Evolutionary conservation across 2,329 filamentous ascomycete genomes (phyloP).

Genomic region (Exserohilum rostratum): DNA sequence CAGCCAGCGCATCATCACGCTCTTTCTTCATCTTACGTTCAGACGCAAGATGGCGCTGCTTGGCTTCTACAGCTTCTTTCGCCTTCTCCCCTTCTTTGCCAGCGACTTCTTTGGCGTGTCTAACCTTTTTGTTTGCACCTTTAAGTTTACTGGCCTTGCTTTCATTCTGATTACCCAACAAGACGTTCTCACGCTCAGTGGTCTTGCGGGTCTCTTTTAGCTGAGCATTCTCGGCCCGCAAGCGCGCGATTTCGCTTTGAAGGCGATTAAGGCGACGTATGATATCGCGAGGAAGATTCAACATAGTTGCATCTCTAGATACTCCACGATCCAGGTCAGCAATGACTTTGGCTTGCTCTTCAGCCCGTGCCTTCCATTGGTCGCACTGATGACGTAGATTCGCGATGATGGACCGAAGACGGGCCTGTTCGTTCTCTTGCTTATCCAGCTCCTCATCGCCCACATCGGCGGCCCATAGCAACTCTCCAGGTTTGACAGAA

Average conservation of each 20-base stretch:
- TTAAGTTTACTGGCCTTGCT: conserved; percentile 21
- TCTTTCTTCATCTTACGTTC: conserved; percentile 25
- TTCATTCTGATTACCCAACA: conserved; percentile 12
- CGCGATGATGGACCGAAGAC: not conserved
- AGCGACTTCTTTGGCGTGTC: conserved; percentile 22
- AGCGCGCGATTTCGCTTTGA: conserved; percentile 15
- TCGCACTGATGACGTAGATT: conserved; percentile 10
- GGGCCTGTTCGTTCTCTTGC: not conserved
- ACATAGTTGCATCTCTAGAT: not conserved
- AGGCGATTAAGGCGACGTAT: conserved; percentile 17
- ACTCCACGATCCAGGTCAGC: conserved; percentile 7
- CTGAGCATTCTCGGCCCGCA: conserved; percentile 13
- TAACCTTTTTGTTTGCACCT: conserved; percentile 25
- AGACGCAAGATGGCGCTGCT: conserved; percentile 15
- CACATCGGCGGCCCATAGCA: not conserved
- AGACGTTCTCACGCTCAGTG: conserved; percentile 12
- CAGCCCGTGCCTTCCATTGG: conserved; percentile 4
- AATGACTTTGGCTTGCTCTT: conserved; percentile 3
- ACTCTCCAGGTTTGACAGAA: not conserved
- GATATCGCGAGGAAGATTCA: conserved; percentile 5
- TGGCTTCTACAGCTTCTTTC: conserved; percentile 20
- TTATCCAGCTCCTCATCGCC: not conserved
- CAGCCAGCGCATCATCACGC: conserved; percentile 20
- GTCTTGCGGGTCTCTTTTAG: conserved; percentile 14
- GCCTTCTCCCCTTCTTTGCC: conserved; percentile 25